Conservation (phyloP, 331 rosid genomes). For the Erythrophleum ivorense region DNA sequence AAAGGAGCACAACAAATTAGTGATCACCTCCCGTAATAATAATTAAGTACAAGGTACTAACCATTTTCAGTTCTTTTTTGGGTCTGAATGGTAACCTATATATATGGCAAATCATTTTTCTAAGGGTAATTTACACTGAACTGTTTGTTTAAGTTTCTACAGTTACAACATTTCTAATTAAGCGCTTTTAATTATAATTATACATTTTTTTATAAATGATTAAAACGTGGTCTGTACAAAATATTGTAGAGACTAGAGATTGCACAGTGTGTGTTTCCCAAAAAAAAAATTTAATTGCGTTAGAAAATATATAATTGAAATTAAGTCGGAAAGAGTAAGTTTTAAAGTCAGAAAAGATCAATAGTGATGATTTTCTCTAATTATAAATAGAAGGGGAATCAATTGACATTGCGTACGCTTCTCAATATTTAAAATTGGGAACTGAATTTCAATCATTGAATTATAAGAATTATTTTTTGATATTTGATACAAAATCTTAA, state of each 20-base stretch:
- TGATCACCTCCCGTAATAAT: neutral
- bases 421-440: neutral
- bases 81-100: slow-evolving; percentile 19
- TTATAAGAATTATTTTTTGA: too few species aligned
- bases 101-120: slow-evolving; percentile 10
- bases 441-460: too few species aligned
- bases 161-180: neutral
- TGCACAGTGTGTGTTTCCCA: neutral
- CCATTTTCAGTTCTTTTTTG: neutral
- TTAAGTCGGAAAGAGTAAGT: neutral
- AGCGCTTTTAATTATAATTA: neutral
- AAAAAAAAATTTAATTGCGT: neutral
- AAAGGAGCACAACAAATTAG: neutral
- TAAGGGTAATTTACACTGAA: neutral
- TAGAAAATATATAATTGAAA: neutral
- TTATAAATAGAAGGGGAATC: neutral
- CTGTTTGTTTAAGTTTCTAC: neutral
- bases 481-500: too few species aligned
- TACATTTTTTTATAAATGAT: neutral
- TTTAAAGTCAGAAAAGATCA: neutral
- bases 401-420: neutral
- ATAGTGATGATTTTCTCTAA: neutral
- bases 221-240: neutral
- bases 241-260: neutral
- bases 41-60: slow-evolving; percentile 25